Evolutionary conservation across 805 yeast genomes (phyloP).

Genomic region (Hanseniaspora singularis): DNA sequence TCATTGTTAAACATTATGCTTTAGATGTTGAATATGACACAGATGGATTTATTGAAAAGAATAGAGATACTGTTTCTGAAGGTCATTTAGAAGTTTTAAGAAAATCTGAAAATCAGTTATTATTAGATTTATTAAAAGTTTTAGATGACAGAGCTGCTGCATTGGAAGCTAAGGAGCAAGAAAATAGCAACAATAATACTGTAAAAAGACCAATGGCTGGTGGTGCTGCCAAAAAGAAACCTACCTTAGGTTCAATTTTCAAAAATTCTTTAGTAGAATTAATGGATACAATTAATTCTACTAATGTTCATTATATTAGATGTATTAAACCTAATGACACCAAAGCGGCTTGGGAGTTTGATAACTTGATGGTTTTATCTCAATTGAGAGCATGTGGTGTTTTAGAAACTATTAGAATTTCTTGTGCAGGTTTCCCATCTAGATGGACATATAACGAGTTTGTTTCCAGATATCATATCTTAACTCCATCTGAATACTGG

Average conservation of each 20-base stretch:
- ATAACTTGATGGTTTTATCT: slow-evolving; percentile 85
- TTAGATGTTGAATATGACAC: slow-evolving; percentile 83
- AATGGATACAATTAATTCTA: slow-evolving; percentile 84
- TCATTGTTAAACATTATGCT: slow-evolving; percentile 87
- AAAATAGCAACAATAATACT: slow-evolving; percentile 21
- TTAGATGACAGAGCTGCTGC: slow-evolving; percentile 48
- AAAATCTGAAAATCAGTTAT: slow-evolving; percentile 52
- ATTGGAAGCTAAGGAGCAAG: slow-evolving; percentile 31
- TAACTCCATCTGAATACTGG: slow-evolving; percentile 63
- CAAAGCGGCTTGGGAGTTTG: slow-evolving; percentile 92
- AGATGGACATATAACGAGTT: slow-evolving; percentile 92
- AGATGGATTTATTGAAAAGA: slow-evolving; percentile 92
- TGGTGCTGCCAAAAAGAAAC: slow-evolving; percentile 52
- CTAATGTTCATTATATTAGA: slow-evolving; percentile 92
- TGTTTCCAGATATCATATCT: slow-evolving; percentile 75
- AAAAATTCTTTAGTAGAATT: slow-evolving; percentile 83
- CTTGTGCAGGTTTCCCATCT: slow-evolving; percentile 97
- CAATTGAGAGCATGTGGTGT: slow-evolving; percentile 98
- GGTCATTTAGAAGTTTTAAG: slow-evolving; percentile 81
- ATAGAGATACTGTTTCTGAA: slow-evolving; percentile 94
- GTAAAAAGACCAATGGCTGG: slow-evolving; percentile 33
- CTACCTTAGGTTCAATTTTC: slow-evolving; percentile 90
- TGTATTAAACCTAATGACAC: slow-evolving; percentile 94
- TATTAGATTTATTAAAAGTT: slow-evolving; percentile 51
- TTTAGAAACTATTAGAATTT: slow-evolving; percentile 85